Conservation (phyloP, 1,284 basidiomycete species). For the Sanguinoderma infundibulare region DNA sequence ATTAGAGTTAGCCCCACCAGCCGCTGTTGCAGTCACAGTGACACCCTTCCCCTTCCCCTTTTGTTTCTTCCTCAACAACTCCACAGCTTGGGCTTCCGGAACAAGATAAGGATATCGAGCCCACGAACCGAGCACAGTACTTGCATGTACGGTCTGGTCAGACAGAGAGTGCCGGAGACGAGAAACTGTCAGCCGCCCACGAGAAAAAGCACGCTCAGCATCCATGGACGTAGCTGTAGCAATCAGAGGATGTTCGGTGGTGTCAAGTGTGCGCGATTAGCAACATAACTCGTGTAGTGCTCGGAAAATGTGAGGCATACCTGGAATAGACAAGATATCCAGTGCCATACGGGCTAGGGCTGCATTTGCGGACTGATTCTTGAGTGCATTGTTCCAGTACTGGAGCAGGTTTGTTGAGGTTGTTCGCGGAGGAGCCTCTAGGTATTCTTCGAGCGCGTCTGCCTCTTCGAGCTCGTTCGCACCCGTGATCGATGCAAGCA, state of each 20-base stretch:
- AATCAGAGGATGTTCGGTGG: too few relatives aligned
- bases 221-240: conserved; percentile 29
- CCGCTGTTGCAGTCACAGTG: too few relatives aligned
- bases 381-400: neutral
- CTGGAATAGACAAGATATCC: neutral
- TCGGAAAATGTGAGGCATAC: neutral
- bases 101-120: neutral
- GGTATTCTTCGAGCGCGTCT: neutral
- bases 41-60: too few relatives aligned
- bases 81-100: neutral
- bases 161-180: conserved; percentile 26
- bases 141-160: conserved; percentile 18
- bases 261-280: neutral
- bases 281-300: too few relatives aligned
- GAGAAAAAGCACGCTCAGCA: conserved; percentile 29
- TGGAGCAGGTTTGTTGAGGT: neutral
- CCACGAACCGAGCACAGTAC: neutral
- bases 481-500: neutral
- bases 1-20: too few relatives aligned
- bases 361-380: neutral
- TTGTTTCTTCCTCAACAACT: neutral
- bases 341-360: neutral
- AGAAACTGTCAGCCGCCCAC: conserved; percentile 26
- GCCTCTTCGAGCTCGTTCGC: neutral
- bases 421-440: neutral